Evolutionary conservation across 1,139 yeast genomes (phyloP).

Genomic region (Saccharomyces hybrid): DNA sequence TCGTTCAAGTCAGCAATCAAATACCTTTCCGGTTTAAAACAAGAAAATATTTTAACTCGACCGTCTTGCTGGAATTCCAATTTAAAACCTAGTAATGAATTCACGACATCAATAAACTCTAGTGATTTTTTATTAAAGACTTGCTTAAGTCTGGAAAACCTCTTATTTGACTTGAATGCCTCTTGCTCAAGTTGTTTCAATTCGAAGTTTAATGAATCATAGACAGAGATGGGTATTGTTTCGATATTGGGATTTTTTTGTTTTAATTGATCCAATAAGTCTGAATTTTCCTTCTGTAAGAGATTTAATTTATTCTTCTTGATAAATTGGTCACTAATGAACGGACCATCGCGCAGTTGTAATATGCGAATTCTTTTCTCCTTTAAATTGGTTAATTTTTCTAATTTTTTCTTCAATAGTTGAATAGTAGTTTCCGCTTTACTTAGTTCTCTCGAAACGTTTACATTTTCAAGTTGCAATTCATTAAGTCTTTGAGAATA

Average conservation of each 20-base stretch:
- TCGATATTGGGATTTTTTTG: slow-evolving; percentile 14
- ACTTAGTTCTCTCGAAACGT: slow-evolving; percentile 36
- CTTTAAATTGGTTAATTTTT: slow-evolving; percentile 29
- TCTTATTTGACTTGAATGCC: slow-evolving; percentile 48
- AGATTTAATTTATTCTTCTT: slow-evolving; percentile 47
- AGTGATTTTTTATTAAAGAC: slow-evolving; percentile 63
- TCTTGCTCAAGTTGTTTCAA: slow-evolving; percentile 41
- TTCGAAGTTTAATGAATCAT: slow-evolving; percentile 57
- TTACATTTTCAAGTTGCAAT: slow-evolving; percentile 39
- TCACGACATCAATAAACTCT: slow-evolving; percentile 63
- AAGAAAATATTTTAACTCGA: slow-evolving; percentile 60
- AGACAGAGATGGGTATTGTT: slow-evolving; percentile 52
- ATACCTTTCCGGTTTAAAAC: slow-evolving; percentile 36
- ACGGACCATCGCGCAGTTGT: slow-evolving; percentile 62
- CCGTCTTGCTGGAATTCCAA: slow-evolving; percentile 63
- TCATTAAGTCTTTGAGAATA: slow-evolving; percentile 34
- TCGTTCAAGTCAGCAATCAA: slow-evolving; percentile 31
- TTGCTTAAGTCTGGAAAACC: slow-evolving; percentile 51
- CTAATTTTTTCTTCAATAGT: slow-evolving; percentile 34
- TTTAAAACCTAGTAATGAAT: slow-evolving; percentile 63
- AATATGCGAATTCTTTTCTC: slow-evolving; percentile 45
- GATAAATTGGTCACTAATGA: slow-evolving; percentile 55
- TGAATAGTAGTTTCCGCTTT: slow-evolving; percentile 34
- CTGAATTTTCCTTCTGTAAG: slow-evolving; percentile 55
- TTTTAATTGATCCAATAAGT: slow-evolving; percentile 32